Evolutionary conservation across 1,139 yeast species (phyloP), one percentile per base, ranked within the genome.

Genomic region (Geotrichum fermentans): DNA sequence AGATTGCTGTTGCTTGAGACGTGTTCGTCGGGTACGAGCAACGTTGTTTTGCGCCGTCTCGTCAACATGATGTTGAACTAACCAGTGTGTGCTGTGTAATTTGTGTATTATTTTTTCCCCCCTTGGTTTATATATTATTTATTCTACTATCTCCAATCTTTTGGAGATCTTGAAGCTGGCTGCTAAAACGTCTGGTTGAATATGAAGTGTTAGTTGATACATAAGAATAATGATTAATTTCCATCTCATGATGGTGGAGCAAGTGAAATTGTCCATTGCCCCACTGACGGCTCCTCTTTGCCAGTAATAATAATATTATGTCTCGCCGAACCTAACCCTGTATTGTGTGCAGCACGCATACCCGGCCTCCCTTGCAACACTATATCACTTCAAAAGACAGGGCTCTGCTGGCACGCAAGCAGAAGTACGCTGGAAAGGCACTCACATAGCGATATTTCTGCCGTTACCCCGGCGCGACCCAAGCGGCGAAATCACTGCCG

Each of bases 21-120:
- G 34, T 45, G 53, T 7, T 50, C 52, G 14, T 36, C 49, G 20
- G 50, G 48, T 18, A 34, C 35, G 21, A 34, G 48, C 24, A 50
- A 48, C 35, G 43, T 40, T 4, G 42, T 55, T 37, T 47, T 53
- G 11, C 52, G 53, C 20, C 51, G 56, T 17, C 40, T 56, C 24
- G 51, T 56, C 38, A 50, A 51, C 45, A 50, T 56, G 55, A 47
- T 52, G 17, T 36, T 55, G 43, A 49, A 47, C 45, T 41, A 41
- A 43, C 21, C 21, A 30, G n/a, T 39, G 22, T 38, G 5, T 24
- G 16, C 29, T 28, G 17, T 39, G 20, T 17, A 17, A 39, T 29
- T 39, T 39, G 26, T 38, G 22, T 38, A 38, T 38, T 26, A 24
- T 26, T 39, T 39, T 21, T 35, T 11, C 28, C 14, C 28, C 21